These are phyloP conservation scores for Fusarium papillatum DNA, from an alignment of 2,329 filamentous ascomycete genomes.

Conservation along the genomic window DNA sequence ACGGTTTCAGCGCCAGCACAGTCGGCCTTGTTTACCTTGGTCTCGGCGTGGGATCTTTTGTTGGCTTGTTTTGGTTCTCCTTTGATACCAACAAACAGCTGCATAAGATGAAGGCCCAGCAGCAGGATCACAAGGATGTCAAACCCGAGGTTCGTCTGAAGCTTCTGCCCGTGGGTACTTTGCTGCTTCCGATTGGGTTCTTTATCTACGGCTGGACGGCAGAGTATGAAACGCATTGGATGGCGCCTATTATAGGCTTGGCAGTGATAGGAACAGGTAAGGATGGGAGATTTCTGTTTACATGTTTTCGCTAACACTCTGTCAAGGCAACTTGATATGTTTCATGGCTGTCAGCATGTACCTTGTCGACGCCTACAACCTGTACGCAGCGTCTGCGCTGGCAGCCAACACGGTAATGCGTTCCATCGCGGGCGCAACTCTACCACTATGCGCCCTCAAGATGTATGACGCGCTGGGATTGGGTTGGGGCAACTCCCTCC, in stretches of 20 bases:
- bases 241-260: background rate
- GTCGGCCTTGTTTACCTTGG: background rate
- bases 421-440: background rate
- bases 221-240: background rate
- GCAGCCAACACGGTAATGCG: background rate
- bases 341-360: background rate
- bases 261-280: background rate
- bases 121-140: background rate
- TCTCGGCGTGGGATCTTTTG: background rate
- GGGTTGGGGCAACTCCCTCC: background rate
- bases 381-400: background rate
- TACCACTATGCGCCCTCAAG: background rate
- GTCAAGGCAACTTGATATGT: background rate
- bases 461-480: background rate
- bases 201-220: background rate
- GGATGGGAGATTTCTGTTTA: background rate
- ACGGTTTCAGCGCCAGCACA: background rate
- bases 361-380: background rate
- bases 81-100: background rate
- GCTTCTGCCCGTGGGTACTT: background rate
- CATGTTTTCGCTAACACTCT: background rate
- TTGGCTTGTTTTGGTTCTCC: background rate
- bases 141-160: background rate
- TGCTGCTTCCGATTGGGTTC: background rate
- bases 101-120: background rate